These are phyloP conservation scores for Didymella keratinophila DNA, from an alignment of 2,329 filamentous ascomycete genomes.

Conservation along the genomic window DNA sequence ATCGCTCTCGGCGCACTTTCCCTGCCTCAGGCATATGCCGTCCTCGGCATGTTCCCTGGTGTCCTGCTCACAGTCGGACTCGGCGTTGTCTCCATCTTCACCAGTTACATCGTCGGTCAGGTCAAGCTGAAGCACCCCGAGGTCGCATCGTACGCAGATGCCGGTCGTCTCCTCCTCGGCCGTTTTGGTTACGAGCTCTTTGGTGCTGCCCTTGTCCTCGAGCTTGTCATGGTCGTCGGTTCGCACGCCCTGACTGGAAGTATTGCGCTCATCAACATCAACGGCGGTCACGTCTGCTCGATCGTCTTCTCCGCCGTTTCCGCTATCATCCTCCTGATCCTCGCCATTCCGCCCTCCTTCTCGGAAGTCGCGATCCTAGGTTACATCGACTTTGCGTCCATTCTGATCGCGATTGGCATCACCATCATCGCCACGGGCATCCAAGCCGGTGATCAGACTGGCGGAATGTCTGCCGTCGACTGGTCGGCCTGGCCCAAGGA, in stretches of 20 bases:
- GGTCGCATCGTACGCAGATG: constrained; percentile 24
- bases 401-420: constrained; percentile 25
- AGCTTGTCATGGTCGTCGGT: constrained; percentile 28
- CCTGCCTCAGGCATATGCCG: constrained; percentile 23
- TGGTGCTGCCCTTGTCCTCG: constrained; percentile 24
- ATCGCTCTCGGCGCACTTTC: constrained; percentile 25
- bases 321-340: constrained; percentile 23
- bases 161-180: constrained; percentile 21
- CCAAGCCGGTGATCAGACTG: constrained; percentile 15
- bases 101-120: constrained; percentile 24
- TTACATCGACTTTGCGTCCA: constrained; percentile 26
- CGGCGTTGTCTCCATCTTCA: constrained; percentile 24
- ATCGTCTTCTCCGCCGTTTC: constrained; percentile 25
- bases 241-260: constrained; percentile 25
- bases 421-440: constrained; percentile 25
- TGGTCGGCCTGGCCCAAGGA: constrained; percentile 27
- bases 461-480: constrained; percentile 23
- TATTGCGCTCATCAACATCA: constrained; percentile 27
- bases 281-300: constrained; percentile 24
- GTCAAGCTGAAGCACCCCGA: constrained; percentile 26
- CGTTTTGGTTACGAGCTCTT: constrained; percentile 24
- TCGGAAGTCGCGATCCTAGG: constrained; percentile 24
- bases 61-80: constrained; percentile 23
- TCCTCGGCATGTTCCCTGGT: constrained; percentile 24
- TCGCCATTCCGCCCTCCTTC: constrained; percentile 25